These are phyloP conservation scores for Micractinium sp. DNA, from an alignment of 139 green algal genomes.

Conservation along the genomic window DNA sequence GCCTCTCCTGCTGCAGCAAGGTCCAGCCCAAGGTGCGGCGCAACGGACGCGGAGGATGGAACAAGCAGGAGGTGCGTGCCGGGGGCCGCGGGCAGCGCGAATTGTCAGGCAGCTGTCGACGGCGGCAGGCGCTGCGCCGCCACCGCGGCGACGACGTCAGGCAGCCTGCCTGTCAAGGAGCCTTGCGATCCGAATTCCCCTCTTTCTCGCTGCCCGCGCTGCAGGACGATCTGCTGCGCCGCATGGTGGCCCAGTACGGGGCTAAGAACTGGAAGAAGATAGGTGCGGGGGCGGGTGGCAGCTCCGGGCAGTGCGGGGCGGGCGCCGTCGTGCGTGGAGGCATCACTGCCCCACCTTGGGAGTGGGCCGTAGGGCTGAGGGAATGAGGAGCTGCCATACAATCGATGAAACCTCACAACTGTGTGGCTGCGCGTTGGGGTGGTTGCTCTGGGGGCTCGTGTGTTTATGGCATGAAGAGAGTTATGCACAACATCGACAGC, in stretches of 20 bases:
- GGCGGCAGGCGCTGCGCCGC: neutral
- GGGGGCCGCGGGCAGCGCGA: neutral
- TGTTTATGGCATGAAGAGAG: no score
- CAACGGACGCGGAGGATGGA: slow-evolving; percentile 32
- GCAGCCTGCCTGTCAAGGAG: neutral
- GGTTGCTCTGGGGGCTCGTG: no score
- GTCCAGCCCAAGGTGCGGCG: slow-evolving; percentile 22
- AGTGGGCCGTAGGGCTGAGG: no score
- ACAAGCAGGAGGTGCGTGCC: slow-evolving; percentile 26
- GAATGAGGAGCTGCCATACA: neutral
- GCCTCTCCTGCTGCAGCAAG: slow-evolving; percentile 9
- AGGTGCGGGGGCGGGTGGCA: slow-evolving; percentile 47
- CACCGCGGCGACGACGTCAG: neutral
- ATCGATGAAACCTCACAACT: no score
- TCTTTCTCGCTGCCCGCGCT: neutral
- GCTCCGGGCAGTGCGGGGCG: neutral
- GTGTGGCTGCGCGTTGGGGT: no score
- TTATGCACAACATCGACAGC: no score
- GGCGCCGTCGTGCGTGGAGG: neutral
- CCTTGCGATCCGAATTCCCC: neutral
- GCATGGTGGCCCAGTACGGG: slow-evolving; percentile 74
- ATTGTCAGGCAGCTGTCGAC: slow-evolving; percentile 1
- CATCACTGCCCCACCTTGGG: no score
- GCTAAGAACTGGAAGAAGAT: slow-evolving; percentile 91
- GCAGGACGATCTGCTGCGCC: slow-evolving; percentile 83